Evolutionary conservation across 1,284 basidiomycete genomes (phyloP), one percentile per base, ranked within the genome.

Genomic region (Moesziomyces globuligerus): DNA sequence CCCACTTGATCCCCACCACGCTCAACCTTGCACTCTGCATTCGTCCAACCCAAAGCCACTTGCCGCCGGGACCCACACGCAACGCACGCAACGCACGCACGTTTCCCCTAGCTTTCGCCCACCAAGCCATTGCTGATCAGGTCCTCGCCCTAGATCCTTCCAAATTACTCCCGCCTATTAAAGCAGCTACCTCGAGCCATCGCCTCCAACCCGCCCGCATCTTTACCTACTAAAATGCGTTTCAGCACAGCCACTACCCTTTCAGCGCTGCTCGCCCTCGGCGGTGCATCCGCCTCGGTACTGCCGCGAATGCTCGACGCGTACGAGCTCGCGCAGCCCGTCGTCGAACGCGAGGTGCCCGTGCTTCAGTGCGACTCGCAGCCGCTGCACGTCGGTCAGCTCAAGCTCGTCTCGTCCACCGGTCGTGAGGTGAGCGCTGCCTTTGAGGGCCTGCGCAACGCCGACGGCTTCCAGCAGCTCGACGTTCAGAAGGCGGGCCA

Each of bases 371-470:
- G 69, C 28, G 69, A 56, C 26, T 34, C 15, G 2, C 11, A 48
- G 17, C 69, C 69, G 3, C 48, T 59, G 29, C 39, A 49, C 58
- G 52, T 58, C 21, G 59, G 69, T 8, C 38, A 57, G 41, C 64
- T 72, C 55, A 62, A 59, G 50, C 44, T 72, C 36, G 40, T 62
- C 40, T 62, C 54, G 10, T 25, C n/a, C 32, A 28, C 47, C 5
- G 59, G 59, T 8, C 58, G 59, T 18, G 64, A 62, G 37, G 47
- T 47, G 9, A 34, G 15, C 32, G 69, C 69, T 25, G 69, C 69
- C 13, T 72, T 72, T 20, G 69, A 72, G 18, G 69, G 69, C 20
- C 21, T 72, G 17, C 62, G 64, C n/a, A 53, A 72, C 51, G 34
- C 39, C 11, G 52, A 67, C 11, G 69, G 69, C 9, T 58, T 36